Evolutionary conservation across 257 asterid genomes (phyloP).

Genomic region (Salvia splendens): DNA sequence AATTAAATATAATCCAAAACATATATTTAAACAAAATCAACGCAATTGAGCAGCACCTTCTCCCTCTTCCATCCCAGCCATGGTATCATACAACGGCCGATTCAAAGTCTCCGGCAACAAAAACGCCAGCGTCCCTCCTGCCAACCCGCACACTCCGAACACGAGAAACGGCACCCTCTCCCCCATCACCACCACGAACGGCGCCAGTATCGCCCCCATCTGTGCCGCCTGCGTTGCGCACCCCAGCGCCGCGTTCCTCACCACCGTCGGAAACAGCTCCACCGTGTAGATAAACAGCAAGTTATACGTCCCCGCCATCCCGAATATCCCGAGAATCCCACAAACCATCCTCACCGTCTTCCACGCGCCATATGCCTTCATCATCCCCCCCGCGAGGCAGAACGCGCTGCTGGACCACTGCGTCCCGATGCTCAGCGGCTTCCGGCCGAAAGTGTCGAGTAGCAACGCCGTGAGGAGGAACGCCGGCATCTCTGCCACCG

Average conservation of each 20-base stretch:
- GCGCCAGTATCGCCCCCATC: constrained; percentile 81
- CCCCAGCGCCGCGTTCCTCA: constrained; percentile 85
- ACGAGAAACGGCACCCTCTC: constrained; percentile 62
- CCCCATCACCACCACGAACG: constrained; percentile 74
- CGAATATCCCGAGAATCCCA: constrained; percentile 63
- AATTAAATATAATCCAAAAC: too few species aligned
- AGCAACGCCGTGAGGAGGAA: constrained; percentile 60
- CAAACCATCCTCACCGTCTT: constrained; percentile 24
- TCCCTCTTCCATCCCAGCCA: constrained; percentile 77
- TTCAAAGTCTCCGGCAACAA: constrained; percentile 78
- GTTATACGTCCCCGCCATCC: constrained; percentile 93
- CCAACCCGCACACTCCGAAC: constrained; percentile 67
- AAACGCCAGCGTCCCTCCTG: constrained; percentile 66
- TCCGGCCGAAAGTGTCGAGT: constrained; percentile 62
- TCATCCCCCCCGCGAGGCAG: constrained; percentile 54
- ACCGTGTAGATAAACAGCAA: constrained; percentile 67
- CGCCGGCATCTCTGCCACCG: constrained; percentile 87
- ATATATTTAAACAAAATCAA: background rate
- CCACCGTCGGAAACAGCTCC: constrained; percentile 87
- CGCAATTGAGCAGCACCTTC: constrained; percentile 27
- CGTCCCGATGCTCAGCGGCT: constrained; percentile 74
- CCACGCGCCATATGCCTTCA: constrained; percentile 32
- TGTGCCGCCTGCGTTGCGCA: constrained; percentile 86
- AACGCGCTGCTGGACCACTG: constrained; percentile 72
- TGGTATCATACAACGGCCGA: constrained; percentile 71